Conservation (phyloP, 257 asterid genomes). For the Solanum megistacrolobum region DNA sequence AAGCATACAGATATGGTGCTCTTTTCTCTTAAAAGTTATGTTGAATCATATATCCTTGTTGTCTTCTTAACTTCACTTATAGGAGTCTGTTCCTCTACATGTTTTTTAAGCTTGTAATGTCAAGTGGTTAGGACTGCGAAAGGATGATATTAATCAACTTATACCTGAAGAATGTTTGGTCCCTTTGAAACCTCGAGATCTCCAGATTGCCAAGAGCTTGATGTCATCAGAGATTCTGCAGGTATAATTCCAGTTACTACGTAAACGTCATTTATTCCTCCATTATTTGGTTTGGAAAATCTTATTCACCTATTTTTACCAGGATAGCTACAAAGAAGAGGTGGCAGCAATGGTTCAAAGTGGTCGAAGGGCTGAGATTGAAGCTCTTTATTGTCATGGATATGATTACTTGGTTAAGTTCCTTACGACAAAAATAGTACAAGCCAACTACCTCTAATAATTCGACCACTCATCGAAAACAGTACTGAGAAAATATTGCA, state of each 20-base stretch:
- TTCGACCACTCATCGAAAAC: no score
- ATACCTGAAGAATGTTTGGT: slow-evolving; percentile 65
- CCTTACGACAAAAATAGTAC: slow-evolving; percentile 75
- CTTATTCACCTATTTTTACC: background rate
- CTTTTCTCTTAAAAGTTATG: background rate
- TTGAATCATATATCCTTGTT: background rate
- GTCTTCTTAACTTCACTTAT: background rate
- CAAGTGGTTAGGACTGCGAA: slow-evolving; percentile 87
- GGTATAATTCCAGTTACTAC: slow-evolving; percentile 21
- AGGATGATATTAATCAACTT: slow-evolving; percentile 59
- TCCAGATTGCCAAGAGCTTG: slow-evolving; percentile 74
- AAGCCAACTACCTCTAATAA: slow-evolving; percentile 34
- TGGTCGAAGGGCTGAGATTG: slow-evolving; percentile 74
- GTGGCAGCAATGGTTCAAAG: slow-evolving; percentile 53
- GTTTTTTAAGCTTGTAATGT: slow-evolving; percentile 60
- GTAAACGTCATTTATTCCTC: background rate
- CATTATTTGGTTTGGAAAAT: background rate
- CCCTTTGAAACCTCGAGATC: slow-evolving; percentile 57
- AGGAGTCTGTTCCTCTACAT: background rate
- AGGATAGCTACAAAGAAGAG: slow-evolving; percentile 86
- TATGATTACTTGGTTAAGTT: slow-evolving; percentile 61
- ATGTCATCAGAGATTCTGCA: slow-evolving; percentile 52
- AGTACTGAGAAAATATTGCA: background rate
- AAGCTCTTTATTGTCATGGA: slow-evolving; percentile 84
- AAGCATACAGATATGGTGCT: slow-evolving; percentile 85